phyloP scores from a whole-genome alignment of 352 stramenopile species.

The Pythium periplocum region DNA sequence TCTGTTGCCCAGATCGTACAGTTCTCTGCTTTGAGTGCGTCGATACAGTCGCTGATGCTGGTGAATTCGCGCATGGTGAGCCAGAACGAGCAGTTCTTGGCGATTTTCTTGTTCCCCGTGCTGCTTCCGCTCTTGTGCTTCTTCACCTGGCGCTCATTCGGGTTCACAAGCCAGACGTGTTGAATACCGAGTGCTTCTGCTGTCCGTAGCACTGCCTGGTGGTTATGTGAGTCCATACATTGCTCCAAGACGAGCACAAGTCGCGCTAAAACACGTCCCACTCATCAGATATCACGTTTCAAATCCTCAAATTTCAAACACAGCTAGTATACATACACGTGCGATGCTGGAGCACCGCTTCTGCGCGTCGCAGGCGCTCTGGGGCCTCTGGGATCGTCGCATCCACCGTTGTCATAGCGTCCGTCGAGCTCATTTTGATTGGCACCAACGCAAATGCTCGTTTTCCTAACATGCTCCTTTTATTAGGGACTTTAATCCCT shows the following conservation, averaged over 20 bases:
- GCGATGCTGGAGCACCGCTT: conserved; percentile 59
- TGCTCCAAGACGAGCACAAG: conserved; percentile 77
- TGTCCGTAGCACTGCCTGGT: conserved; percentile 89
- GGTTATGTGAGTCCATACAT: conserved; percentile 81
- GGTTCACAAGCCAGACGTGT: conserved; percentile 82
- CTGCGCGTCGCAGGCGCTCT: conserved; percentile 57
- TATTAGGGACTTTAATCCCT: too few relatives aligned
- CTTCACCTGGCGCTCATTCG: conserved; percentile 63
- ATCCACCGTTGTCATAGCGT: too few relatives aligned
- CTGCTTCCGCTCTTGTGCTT: conserved; percentile 42
- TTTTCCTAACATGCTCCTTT: too few relatives aligned
- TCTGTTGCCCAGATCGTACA: conserved; percentile 91
- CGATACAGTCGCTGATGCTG: conserved; percentile 77
- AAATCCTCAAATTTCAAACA: not conserved
- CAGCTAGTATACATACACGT: conserved; percentile 22
- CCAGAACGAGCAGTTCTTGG: conserved; percentile 79
- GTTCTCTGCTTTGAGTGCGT: conserved; percentile 45
- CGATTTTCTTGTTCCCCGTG: conserved; percentile 56
- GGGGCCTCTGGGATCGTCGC: conserved; percentile 21
- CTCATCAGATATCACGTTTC: not conserved
- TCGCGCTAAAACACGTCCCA: conserved; percentile 18
- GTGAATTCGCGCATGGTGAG: conserved; percentile 84
- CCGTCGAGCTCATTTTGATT: too few relatives aligned
- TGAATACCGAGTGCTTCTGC: conserved; percentile 92
- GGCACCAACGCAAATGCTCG: too few relatives aligned